A percentile compares a stretch with the other conserved stretches of the same genome.
These are phyloP conservation scores for Amanita exitialis DNA, from an alignment of 768 basidiomycete species.

Conservation along the genomic window DNA sequence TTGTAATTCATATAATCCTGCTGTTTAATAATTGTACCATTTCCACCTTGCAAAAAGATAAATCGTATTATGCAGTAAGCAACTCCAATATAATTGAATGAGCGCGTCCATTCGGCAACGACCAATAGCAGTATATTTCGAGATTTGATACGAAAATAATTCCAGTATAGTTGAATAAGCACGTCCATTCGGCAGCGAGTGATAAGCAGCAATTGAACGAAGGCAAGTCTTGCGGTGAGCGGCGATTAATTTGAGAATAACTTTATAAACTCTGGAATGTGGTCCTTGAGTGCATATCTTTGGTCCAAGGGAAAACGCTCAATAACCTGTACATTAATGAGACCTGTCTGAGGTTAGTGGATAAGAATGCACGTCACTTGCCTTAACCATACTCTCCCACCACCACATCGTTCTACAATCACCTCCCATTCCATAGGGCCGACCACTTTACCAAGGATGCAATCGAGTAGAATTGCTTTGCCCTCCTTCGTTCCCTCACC, in stretches of 20 bases:
- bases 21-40: conserved; percentile 7
- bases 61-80: not conserved
- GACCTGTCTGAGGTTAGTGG: not conserved
- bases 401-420: conserved; percentile 50
- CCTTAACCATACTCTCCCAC: conserved; percentile 58
- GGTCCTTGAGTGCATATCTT: not conserved
- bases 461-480: conserved; percentile 43
- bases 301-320: not conserved
- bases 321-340: not conserved
- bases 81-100: not conserved
- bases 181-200: not conserved
- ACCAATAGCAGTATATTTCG: not conserved
- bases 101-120: not conserved
- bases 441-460: conserved; percentile 28
- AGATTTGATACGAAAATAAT: too few relatives aligned
- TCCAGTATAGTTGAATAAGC: not conserved
- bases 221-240: not conserved
- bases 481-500: conserved; percentile 69
- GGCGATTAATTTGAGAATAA: not conserved
- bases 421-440: conserved; percentile 38
- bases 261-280: not conserved
- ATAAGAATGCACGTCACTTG: conserved; percentile 16
- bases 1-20: conserved; percentile 33
- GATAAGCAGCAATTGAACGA: not conserved
- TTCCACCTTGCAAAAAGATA: not conserved